A percentile compares a stretch with the other conserved stretches of the same genome.
Conservation (phyloP, 345 rosid species). For the Noccaea caerulescens region DNA sequence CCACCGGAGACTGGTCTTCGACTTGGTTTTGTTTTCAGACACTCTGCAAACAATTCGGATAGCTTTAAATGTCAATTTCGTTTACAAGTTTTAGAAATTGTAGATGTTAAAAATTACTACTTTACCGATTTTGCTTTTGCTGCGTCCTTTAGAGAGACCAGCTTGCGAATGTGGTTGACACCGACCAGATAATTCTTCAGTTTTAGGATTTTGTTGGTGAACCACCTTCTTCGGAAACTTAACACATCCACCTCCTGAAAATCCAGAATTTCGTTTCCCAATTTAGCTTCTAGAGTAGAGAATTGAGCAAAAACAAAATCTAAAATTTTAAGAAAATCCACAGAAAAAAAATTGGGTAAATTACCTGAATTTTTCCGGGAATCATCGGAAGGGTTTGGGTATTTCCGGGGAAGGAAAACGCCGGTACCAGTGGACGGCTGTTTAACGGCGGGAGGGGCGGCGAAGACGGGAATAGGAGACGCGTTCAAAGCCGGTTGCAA, state of each 20-base stretch:
- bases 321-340: background rate
- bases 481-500: conserved; percentile 1
- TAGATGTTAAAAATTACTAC: conserved; percentile 27
- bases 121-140: background rate
- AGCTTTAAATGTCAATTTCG: background rate
- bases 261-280: background rate
- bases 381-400: conserved; percentile 53
- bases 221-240: conserved; percentile 56
- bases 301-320: background rate
- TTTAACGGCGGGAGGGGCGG: conserved; percentile 48
- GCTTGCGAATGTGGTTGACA: conserved; percentile 41
- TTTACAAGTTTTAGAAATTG: background rate
- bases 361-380: conserved; percentile 67
- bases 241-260: conserved; percentile 47
- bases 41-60: conserved; percentile 22
- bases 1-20: conserved; percentile 46
- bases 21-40: no score
- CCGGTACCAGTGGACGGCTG: conserved; percentile 72
- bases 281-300: conserved; percentile 1
- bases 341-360: background rate
- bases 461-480: conserved; percentile 38
- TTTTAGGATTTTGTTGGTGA: conserved; percentile 55
- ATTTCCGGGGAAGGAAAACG: conserved; percentile 78
- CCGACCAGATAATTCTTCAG: conserved; percentile 36
- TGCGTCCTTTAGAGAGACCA: conserved; percentile 30